Conservation (phyloP, 106 monocot species). For the Allium sativum region DNA sequence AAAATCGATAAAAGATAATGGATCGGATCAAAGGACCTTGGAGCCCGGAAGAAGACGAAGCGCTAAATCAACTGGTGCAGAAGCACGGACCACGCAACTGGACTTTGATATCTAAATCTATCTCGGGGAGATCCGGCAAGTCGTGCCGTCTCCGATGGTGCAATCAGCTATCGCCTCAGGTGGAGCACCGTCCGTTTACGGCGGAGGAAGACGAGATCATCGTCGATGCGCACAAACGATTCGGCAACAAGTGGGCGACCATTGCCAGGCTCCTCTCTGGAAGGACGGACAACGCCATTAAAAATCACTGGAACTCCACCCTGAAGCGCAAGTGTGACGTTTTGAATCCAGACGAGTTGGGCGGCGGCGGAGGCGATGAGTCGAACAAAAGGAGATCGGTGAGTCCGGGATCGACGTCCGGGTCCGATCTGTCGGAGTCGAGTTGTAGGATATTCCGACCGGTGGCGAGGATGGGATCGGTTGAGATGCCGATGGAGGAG, state of each 20-base stretch:
- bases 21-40: constrained; percentile 74
- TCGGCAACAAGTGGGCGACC: constrained; percentile 78
- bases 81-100: constrained; percentile 63
- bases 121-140: constrained; percentile 58
- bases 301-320: constrained; percentile 81
- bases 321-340: constrained; percentile 38
- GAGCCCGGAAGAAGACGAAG: constrained; percentile 67
- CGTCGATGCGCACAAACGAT: constrained; percentile 41
- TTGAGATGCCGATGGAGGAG: constrained; percentile 7
- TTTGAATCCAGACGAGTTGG: neutral
- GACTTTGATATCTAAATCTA: constrained; percentile 60
- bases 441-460: constrained; percentile 26
- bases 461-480: constrained; percentile 26
- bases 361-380: constrained; percentile 24
- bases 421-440: constrained; percentile 28
- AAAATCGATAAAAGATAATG: constrained; percentile 11
- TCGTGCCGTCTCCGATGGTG: constrained; percentile 68
- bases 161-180: constrained; percentile 61
- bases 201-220: constrained; percentile 54
- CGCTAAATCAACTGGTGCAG: constrained; percentile 35
- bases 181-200: constrained; percentile 67
- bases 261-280: constrained; percentile 56
- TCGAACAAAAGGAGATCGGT: neutral
- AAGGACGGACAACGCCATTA: constrained; percentile 73
- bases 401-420: constrained; percentile 25